These are phyloP conservation scores for Polyplosphaeria fusca DNA, from an alignment of 495 filamentous ascomycete genomes.

Conservation along the genomic window DNA sequence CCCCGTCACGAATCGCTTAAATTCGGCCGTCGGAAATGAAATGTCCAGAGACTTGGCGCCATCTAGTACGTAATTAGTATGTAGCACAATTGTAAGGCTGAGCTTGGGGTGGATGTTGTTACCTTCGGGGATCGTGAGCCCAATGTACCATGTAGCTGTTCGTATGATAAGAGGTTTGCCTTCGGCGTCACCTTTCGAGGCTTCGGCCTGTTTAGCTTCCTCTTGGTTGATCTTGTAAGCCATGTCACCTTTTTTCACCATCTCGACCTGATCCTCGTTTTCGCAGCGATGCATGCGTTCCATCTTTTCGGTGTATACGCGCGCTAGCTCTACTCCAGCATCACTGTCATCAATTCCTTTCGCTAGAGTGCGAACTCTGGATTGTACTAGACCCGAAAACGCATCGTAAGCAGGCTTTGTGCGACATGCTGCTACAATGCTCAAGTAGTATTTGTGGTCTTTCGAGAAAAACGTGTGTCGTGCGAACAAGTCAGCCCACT, in stretches of 20 bases:
- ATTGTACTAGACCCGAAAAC: conserved; percentile 92
- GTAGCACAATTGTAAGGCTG: not conserved
- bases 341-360: conserved; percentile 70
- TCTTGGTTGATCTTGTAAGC: conserved; percentile 60
- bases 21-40: conserved; percentile 68
- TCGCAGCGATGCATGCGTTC: conserved; percentile 73
- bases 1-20: conserved; percentile 65
- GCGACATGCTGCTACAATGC: conserved; percentile 78
- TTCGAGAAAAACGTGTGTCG: conserved; percentile 89
- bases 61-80: conserved; percentile 32
- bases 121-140: conserved; percentile 69
- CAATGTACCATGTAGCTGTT: conserved; percentile 86
- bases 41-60: conserved; percentile 61
- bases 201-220: conserved; percentile 46
- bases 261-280: conserved; percentile 65
- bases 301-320: conserved; percentile 91
- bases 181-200: conserved; percentile 39
- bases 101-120: conserved; percentile 37
- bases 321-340: conserved; percentile 71
- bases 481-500: conserved; percentile 84
- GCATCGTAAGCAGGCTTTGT: conserved; percentile 78
- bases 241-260: conserved; percentile 68
- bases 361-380: conserved; percentile 81
- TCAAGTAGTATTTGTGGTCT: conserved; percentile 92
- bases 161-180: conserved; percentile 58